Evolutionary conservation across 768 basidiomycete genomes (phyloP), one percentile per base, ranked within the genome.

Genomic region (Cystofilobasidium macerans): DNA sequence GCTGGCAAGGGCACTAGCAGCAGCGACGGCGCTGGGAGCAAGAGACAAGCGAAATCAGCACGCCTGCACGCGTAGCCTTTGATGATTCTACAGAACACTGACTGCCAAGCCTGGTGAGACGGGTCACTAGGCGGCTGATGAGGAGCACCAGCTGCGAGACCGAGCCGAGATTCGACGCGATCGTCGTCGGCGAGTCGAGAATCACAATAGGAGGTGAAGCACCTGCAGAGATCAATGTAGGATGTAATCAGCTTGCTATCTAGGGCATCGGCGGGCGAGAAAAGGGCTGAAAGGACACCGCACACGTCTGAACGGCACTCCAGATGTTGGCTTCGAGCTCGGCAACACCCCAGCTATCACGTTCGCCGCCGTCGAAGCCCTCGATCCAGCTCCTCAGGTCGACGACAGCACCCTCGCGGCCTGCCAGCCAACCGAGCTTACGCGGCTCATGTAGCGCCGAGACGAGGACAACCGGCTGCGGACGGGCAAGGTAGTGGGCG

Each of bases 141-240:
- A 66, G 38, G 65, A 66, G 14, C 28, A 40, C 40, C 36, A 66
- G 53, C 20, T 48, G 78, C 7, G 85, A 74, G 28, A 79, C 64
- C 16, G 86, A 84, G 14, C 78, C 80, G 28, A 82, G 72, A 71
- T 89, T 86, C 13, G 81, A 78, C 6, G 80, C 72, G 28, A 90
- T 75, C 5, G 83, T 85, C 70, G 88, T 85, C 22, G 84, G 75
- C 24, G 87, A 87, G 73, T 91, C 89, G 40, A 91, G 79, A 60
- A 86, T 73, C 28, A 88, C 81, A 68, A 54, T 30, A 2, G 51
- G 51, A 3, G 51, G 51, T 14, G 51, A 54, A 20, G 18, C 32
- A 32, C 51, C 51, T 54, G 30, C 9, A 3, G 64, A 48, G 22
- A 18, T 40, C 42, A 20, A 26, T 14, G n/a, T n/a, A n/a, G n/a